phyloP scores from a whole-genome alignment of 176 grass and related monocot species.

The Eremochloa ophiuroides region DNA sequence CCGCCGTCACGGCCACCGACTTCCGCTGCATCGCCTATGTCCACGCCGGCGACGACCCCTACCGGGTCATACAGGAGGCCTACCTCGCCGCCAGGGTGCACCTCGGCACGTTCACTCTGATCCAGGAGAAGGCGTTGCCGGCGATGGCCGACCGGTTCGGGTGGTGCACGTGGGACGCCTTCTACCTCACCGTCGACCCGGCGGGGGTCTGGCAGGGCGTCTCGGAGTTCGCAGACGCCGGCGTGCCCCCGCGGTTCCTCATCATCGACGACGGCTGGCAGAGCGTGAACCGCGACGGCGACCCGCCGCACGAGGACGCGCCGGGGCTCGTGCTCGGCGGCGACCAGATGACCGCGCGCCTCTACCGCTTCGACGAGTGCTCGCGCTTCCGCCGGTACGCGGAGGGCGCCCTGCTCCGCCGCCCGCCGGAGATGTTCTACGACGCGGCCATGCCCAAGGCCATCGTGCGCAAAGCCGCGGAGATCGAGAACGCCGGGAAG shows the following conservation, averaged over 20 bases:
- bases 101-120: conserved; percentile 42
- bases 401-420: conserved; percentile 2
- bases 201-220: conserved; percentile 58
- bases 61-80: conserved; percentile 36
- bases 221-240: conserved; percentile 30
- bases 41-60: conserved; percentile 55
- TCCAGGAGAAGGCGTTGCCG: not conserved
- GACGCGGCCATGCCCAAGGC: not conserved
- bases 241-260: conserved; percentile 48
- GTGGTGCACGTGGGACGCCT: conserved; percentile 98
- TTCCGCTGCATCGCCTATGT: conserved; percentile 53
- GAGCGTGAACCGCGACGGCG: conserved; percentile 56
- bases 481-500: conserved; percentile 23
- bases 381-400: conserved; percentile 53
- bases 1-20: not conserved
- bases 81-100: conserved; percentile 47
- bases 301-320: conserved; percentile 31
- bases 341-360: conserved; percentile 68
- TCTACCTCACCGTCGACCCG: conserved; percentile 77
- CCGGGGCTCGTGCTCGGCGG: conserved; percentile 46
- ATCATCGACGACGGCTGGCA: conserved; percentile 84
- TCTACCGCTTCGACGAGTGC: conserved; percentile 58
- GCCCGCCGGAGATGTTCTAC: conserved; percentile 11
- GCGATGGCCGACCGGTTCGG: conserved; percentile 49
- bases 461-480: conserved; percentile 17